Conservation (phyloP, 139 green algal genomes). For the Coccomyxa sp. region DNA sequence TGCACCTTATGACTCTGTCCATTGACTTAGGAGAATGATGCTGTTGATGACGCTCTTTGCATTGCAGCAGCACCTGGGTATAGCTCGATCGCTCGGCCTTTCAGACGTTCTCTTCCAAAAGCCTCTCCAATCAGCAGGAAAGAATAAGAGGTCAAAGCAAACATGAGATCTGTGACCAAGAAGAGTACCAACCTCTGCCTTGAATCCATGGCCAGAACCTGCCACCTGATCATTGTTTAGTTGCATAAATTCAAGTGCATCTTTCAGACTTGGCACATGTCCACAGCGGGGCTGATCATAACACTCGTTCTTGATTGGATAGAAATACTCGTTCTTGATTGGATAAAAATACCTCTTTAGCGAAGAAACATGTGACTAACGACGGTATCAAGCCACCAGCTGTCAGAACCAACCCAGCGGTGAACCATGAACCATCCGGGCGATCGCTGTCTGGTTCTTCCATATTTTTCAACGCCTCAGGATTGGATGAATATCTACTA, state of each 20-base stretch:
- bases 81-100: neutral
- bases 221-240: neutral
- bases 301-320: neutral
- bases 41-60: too few species aligned
- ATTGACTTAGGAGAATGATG: neutral
- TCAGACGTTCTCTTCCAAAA: neutral
- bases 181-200: neutral
- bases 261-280: neutral
- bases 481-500: too few species aligned
- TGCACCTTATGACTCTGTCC: neutral
- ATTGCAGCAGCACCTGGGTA: neutral
- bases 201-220: neutral
- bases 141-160: neutral
- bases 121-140: neutral
- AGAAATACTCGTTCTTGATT: neutral
- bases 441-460: too few species aligned
- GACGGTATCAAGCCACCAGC: neutral
- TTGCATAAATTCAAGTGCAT: neutral
- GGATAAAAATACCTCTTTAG: neutral
- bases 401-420: neutral
- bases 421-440: neutral
- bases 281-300: neutral
- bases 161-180: neutral
- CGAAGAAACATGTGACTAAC: neutral
- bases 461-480: too few species aligned